These are phyloP conservation scores for Chrysoporthe cubensis DNA, from an alignment of 2,329 filamentous ascomycete species.

Conservation along the genomic window DNA sequence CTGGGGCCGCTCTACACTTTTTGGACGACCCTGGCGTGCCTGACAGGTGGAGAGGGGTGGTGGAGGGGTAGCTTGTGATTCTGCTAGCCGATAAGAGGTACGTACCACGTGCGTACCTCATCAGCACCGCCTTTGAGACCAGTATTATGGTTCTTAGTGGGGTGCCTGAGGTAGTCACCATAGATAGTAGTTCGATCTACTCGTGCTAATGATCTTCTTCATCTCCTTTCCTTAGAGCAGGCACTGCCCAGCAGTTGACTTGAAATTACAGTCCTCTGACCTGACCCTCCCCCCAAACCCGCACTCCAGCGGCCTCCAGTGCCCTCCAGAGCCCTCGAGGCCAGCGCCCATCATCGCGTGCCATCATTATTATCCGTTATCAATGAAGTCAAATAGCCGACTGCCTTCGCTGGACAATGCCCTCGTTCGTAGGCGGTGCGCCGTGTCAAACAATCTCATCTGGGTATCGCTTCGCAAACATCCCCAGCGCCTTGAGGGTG, in stretches of 20 bases:
- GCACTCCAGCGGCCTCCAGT: no score
- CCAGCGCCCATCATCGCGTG: no score
- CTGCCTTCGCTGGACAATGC: neutral
- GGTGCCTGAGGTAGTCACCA: no score
- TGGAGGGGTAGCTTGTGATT: constrained; percentile 1
- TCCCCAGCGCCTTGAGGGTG: constrained; percentile 88
- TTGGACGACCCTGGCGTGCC: neutral
- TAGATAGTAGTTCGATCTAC: no score
- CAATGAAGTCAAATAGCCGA: neutral
- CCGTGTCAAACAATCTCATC: constrained; percentile 58
- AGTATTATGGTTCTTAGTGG: neutral
- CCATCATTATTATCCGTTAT: no score
- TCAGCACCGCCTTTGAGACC: neutral
- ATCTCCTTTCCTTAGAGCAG: no score
- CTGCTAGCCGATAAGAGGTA: neutral
- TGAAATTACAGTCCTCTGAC: no score
- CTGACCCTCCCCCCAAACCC: no score
- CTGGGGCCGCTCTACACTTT: neutral
- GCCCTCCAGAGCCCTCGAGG: no score
- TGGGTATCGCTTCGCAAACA: constrained; percentile 78
- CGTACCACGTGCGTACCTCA: neutral
- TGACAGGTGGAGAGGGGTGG: neutral
- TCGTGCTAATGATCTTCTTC: neutral
- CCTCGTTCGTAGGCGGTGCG: neutral
- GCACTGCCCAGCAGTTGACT: no score